Percentiles rank a stretch among this genome's conserved stretches.
Conservation (phyloP, 805 yeast species). For the Pichia californica region DNA sequence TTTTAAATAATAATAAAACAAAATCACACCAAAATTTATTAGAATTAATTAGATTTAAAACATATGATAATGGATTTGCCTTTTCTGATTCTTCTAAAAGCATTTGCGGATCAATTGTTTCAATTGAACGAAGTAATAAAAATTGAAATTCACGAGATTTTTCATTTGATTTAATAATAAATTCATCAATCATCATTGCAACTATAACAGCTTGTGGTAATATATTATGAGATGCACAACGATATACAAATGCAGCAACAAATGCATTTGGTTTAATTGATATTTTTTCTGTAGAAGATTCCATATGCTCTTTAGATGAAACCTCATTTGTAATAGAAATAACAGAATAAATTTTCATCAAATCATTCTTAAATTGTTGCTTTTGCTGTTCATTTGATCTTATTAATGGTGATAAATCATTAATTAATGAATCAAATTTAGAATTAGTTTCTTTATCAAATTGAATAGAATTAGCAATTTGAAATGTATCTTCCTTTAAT, state of each 20-base stretch:
- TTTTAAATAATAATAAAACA: slow-evolving; percentile 8
- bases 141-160: slow-evolving; percentile 17
- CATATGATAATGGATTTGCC: slow-evolving; percentile 12
- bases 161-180: slow-evolving; percentile 4
- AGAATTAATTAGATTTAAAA: slow-evolving; percentile 9
- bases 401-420: slow-evolving; percentile 1
- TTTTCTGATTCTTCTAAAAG: slow-evolving; percentile 13
- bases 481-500: slow-evolving; percentile 5
- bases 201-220: slow-evolving; percentile 13
- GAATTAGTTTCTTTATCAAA: not conserved
- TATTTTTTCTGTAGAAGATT: not conserved
- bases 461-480: not conserved
- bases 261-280: slow-evolving; percentile 9
- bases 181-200: slow-evolving; percentile 13
- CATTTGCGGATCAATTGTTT: slow-evolving; percentile 12
- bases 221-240: slow-evolving; percentile 11
- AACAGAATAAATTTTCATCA: slow-evolving; percentile 8
- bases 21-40: slow-evolving; percentile 20
- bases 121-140: slow-evolving; percentile 20
- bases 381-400: slow-evolving; percentile 5
- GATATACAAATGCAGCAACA: slow-evolving; percentile 6
- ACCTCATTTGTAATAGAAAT: not conserved
- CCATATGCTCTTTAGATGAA: not conserved
- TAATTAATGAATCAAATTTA: not conserved
- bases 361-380: slow-evolving; percentile 2